Evolutionary conservation across 139 green algal species (phyloP).

Genomic region (Volvox africanus): DNA sequence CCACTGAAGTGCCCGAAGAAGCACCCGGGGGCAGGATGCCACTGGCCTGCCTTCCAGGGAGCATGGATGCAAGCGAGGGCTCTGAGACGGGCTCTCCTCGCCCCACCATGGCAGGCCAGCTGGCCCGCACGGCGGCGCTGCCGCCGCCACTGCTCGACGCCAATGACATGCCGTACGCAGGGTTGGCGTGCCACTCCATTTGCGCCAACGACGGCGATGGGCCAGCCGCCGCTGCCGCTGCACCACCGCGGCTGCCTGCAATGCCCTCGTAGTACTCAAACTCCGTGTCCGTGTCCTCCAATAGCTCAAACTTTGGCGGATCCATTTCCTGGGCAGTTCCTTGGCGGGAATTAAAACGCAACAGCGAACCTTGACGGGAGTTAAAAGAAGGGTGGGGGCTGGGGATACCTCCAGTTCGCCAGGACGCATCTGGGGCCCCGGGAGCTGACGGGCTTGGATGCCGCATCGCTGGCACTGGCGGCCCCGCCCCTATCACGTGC

Average conservation of each 20-base stretch:
- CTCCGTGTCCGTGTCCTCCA: constrained; percentile 22
- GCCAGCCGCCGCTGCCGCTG: not conserved
- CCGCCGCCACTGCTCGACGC: constrained; percentile 11
- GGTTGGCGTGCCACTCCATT: constrained; percentile 1
- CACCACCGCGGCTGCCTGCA: not conserved
- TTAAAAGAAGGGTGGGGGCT: too few species aligned
- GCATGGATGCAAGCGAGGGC: not conserved
- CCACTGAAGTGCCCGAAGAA: not conserved
- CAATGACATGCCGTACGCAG: not conserved
- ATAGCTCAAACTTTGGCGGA: not conserved
- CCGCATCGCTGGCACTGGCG: not conserved
- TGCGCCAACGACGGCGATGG: not conserved
- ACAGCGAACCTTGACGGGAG: too few species aligned
- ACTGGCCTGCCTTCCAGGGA: not conserved
- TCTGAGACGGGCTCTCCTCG: not conserved
- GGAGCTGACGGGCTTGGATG: too few species aligned
- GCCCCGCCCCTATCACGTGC: not conserved
- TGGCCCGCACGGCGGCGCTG: not conserved
- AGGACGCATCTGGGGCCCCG: not conserved
- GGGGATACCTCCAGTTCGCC: not conserved
- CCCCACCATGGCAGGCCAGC: not conserved
- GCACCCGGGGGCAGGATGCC: too few species aligned
- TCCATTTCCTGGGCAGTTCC: not conserved
- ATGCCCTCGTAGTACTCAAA: constrained; percentile 13
- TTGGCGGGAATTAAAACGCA: not conserved